Conservation (phyloP, 208 protist genomes). For the Crithidia sp. region DNA sequence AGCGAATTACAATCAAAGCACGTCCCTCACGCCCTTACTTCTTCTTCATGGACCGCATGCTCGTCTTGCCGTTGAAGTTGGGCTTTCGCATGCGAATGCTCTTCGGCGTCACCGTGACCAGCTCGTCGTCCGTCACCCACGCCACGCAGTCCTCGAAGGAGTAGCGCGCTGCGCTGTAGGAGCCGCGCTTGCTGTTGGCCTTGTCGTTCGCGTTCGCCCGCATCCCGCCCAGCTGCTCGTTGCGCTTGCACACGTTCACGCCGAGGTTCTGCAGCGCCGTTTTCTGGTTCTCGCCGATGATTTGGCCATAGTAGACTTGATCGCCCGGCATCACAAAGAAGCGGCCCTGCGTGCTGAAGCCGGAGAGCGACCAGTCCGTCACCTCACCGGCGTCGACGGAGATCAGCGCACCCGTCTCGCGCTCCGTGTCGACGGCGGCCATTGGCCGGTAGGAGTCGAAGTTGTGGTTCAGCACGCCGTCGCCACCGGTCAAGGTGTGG, state of each 20-base stretch:
- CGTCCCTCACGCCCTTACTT: constrained; percentile 31
- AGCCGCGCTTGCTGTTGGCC: constrained; percentile 61
- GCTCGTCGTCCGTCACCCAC: constrained; percentile 90
- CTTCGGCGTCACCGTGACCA: constrained; percentile 92
- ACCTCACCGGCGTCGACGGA: constrained; percentile 85
- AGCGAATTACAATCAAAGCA: no score
- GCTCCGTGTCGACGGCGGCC: constrained; percentile 60
- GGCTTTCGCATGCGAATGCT: constrained; percentile 92
- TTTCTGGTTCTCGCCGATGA: constrained; percentile 91
- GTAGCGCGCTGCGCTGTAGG: constrained; percentile 60
- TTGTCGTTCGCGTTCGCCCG: constrained; percentile 92
- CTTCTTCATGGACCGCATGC: constrained; percentile 70
- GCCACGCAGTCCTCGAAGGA: constrained; percentile 90
- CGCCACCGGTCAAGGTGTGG: constrained; percentile 86
- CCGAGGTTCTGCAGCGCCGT: constrained; percentile 88
- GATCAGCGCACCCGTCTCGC: constrained; percentile 89
- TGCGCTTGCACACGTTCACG: constrained; percentile 90
- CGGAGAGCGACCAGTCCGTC: constrained; percentile 87
- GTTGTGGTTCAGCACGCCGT: constrained; percentile 89
- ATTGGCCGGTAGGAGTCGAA: constrained; percentile 88
- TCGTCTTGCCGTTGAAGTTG: constrained; percentile 90
- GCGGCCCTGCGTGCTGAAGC: constrained; percentile 72
- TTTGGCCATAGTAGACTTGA: constrained; percentile 90
- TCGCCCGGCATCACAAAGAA: constrained; percentile 91
- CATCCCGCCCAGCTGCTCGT: constrained; percentile 91